Base-by-base conservation (phyloP, 2,329 filamentous ascomycete species). In the Corinectria fuckeliana region DNA sequence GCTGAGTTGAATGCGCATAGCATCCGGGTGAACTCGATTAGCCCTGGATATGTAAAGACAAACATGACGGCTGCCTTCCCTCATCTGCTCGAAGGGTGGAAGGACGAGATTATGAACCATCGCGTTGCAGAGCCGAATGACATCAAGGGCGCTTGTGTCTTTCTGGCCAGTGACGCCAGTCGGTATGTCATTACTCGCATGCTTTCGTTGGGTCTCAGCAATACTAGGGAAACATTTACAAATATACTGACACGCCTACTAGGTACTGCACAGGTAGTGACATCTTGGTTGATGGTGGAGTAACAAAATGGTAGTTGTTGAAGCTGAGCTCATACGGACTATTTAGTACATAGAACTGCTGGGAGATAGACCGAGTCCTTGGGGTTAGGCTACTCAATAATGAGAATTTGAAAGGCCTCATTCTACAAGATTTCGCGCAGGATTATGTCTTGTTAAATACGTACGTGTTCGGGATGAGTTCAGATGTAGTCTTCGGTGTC, bases 101-200 rank as follows among this genome's bases (percentile, higher is more conserved):
- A 82, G 61, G 73, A 77, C 5, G 80, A 82, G 59, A 78, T 79
- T 8, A 82, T 82, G 79, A 80, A 78, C 30, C 72, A 75, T 5
- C 70, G 78, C 1, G 76, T 83, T 11, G 80, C 79, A 2, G 75
- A 80, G 64, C 81, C 81, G 0, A 78, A 83, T 56, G 81, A 83
- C 50, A 80, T 84, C 26, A 78, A 77, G 67, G 80, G 80, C 10
- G 79, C 77, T 1, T 80, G 78, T 64, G 76, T 82, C 1, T 82
- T 82, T 50, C 61, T 82, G 39, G 80, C 80, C 1, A 80, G 80
- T 47, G 79, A 82, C 64, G 80, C 80, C 1, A 81, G 80, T 63
- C 70, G 65, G 63, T 81, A 76, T 60, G 78, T 76, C 34, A 26
- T 9, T 16, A n/a, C 30, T 32, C 11, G 32, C 32, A 34, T n/a